Evolutionary conservation across 2,329 filamentous ascomycete species (phyloP), one percentile per base, ranked within the genome.

Genomic region (Aspergillus ustus): DNA sequence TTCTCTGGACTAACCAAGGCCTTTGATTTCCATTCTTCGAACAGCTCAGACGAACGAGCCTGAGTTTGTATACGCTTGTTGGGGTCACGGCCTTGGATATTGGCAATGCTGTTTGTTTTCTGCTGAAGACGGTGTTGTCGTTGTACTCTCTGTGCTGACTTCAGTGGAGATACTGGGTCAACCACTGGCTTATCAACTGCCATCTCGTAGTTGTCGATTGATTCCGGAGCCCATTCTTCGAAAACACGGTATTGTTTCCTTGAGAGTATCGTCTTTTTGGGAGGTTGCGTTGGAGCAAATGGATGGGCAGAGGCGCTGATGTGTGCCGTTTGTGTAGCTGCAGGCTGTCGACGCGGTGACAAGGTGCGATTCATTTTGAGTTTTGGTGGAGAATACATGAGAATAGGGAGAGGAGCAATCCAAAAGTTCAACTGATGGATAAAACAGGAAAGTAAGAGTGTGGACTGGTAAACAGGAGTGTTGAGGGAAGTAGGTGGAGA

Each of bases 11-110:
- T 28, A n/a, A 52, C 54, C 19, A 48, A 20, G 20, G 59, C 52
- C 45, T 59, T 56, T 7, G 61, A 53, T 43, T 67, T 69, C 66
- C 67, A 69, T 31, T 66, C 66, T 37, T 69, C 67, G 13, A 61
- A 67, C 9, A 62, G 43, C 2, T 58, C 57, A n/a, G 61, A 63
- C 11, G 61, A 62, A 20, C 62, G 64, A 22, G 29, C 19, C 34
- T 40, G 34, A 13, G 34, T 15, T 31, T 57, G 61, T 6, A 20
- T 9, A 9, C 45, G 51, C 31, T 44, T 54, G 43, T 50, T 54
- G 15, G 31, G 9, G 2, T 22, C 20, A n/a, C 31, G 44, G 28
- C 51, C 57, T 43, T 44, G 43, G 6, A 49, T 17, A 5, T 49
- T 54, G 20, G 4, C 19, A 15, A 20, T 11, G 17, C 17, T 58